phyloP scores from a whole-genome alignment of 345 rosid species.

The Tarenaya hassleriana region DNA sequence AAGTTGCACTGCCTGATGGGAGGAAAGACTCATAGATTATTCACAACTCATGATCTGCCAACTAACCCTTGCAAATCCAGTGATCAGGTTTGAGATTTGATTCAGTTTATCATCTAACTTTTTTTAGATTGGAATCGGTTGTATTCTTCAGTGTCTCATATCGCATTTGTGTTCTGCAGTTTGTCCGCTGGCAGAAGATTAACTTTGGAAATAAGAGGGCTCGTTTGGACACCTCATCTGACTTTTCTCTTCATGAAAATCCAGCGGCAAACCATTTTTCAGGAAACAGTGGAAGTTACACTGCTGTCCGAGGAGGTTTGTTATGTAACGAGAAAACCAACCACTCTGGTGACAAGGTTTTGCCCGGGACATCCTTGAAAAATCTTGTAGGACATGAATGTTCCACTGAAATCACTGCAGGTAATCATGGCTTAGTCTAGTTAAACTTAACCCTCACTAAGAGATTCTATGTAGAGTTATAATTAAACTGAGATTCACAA shows the following conservation, averaged over 20 bases:
- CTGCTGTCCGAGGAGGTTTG: slow-evolving; percentile 16
- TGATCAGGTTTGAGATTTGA: slow-evolving; percentile 40
- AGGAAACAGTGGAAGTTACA: slow-evolving; percentile 11
- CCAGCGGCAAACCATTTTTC: slow-evolving; percentile 16
- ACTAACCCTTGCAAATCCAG: slow-evolving; percentile 24
- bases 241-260: slow-evolving; percentile 27
- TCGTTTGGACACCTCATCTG: slow-evolving; percentile 34
- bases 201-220: slow-evolving; percentile 32
- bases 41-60: slow-evolving; percentile 22
- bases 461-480: slow-evolving; percentile 2
- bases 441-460: background rate
- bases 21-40: slow-evolving; percentile 21
- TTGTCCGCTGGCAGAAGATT: slow-evolving; percentile 37
- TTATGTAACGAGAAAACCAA: slow-evolving; percentile 20
- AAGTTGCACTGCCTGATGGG: slow-evolving; percentile 41
- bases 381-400: slow-evolving; percentile 23
- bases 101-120: slow-evolving; percentile 9
- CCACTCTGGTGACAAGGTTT: slow-evolving; percentile 24
- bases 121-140: background rate
- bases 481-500: background rate
- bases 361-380: slow-evolving; percentile 20
- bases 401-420: slow-evolving; percentile 30
- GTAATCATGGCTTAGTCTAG: slow-evolving; percentile 33
- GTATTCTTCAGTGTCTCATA: slow-evolving; percentile 1
- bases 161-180: slow-evolving; percentile 29